Base-by-base conservation (phyloP, 2,329 filamentous ascomycete species). In the Phaeosphaeria sp. region DNA sequence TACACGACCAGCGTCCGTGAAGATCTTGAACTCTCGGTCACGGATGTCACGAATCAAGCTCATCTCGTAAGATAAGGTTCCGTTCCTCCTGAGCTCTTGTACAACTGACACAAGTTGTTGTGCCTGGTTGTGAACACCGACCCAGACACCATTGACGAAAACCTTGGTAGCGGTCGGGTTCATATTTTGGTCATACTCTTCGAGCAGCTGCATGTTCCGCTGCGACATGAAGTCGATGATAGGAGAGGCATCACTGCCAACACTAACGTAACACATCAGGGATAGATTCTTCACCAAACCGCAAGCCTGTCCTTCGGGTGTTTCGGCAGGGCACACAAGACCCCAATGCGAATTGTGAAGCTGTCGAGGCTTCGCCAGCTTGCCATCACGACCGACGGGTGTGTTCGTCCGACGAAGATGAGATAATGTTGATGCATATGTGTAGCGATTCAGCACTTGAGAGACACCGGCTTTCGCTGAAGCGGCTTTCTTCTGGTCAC, bases 311-410 rank as follows among this genome's bases (percentile, higher is more conserved):
- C 95, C 95, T 85, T 99, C 95, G 22, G 95, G 95, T 17, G 95
- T 99, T 77, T 99, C 95, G 27, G 95, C 94, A 27, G 95, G 95
- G 77, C 95, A 99, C 18, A 99, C 94, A 69, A 98, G 82, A 62
- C 95, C 95, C 95, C 95, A 99, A 75, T 99, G 95, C 6, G 94
- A 98, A 78, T 98, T 98, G 83, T 99, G 95, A 63, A 99, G 85
- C 80, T 99, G 96, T 59, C 95, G 91, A 41, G 95, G 95, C 79
- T 99, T 99, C 42, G 96, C 96, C 66, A 99, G 90, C 79, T 99
- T 99, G 67, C 95, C 96, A 79, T 99, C 96, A 81, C 96, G 88
- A 60, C 96, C 95, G 63, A 99, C 96, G 0, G 95, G 95, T 0
- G 96, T 99, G 77, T 99, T 99, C 52, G 96, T 99, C 72, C 95